Percentiles rank a stretch among this genome's conserved stretches.
phyloP scores from a whole-genome alignment of 2,329 filamentous ascomycete genomes.

The Akanthomyces dipterigenus region DNA sequence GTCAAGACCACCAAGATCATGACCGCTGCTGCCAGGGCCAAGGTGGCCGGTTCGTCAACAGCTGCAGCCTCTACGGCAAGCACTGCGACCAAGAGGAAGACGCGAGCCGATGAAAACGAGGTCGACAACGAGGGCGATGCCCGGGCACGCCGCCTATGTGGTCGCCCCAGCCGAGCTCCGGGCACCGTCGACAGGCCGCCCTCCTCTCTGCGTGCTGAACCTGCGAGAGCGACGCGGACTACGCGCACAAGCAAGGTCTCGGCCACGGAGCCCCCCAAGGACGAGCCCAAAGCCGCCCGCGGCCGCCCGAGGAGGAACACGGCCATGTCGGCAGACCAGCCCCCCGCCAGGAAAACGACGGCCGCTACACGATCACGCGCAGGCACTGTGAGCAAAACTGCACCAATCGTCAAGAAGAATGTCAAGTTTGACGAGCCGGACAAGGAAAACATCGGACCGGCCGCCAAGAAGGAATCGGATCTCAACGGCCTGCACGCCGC shows the following conservation, averaged over 20 bases:
- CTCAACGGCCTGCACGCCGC: conserved; percentile 31
- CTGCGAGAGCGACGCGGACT: conserved; percentile 23
- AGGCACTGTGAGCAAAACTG: conserved; percentile 16
- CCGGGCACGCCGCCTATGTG: conserved; percentile 19
- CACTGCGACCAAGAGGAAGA: conserved; percentile 41
- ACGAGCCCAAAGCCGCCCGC: conserved; percentile 30
- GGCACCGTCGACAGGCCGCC: conserved; percentile 17
- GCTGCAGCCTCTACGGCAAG: conserved; percentile 27
- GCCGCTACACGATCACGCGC: conserved; percentile 16
- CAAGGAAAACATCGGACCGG: conserved; percentile 54
- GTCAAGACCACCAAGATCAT: conserved; percentile 38
- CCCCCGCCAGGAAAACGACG: conserved; percentile 15
- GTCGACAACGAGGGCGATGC: conserved; percentile 35
- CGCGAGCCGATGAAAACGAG: conserved; percentile 44
- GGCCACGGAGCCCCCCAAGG: conserved; percentile 18
- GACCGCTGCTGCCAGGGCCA: conserved; percentile 44
- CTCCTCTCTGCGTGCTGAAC: conserved; percentile 13
- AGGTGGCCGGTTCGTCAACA: conserved; percentile 24
- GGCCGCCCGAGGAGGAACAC: conserved; percentile 38
- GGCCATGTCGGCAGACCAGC: conserved; percentile 19
- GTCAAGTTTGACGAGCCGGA: conserved; percentile 59
- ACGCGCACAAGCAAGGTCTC: conserved; percentile 21
- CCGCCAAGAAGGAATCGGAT: conserved; percentile 30
- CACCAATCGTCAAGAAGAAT: conserved; percentile 43
- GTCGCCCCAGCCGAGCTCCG: conserved; percentile 38